Evolutionary conservation across 2,329 filamentous ascomycete species (phyloP).

Genomic region (Fusarium sp.): DNA sequence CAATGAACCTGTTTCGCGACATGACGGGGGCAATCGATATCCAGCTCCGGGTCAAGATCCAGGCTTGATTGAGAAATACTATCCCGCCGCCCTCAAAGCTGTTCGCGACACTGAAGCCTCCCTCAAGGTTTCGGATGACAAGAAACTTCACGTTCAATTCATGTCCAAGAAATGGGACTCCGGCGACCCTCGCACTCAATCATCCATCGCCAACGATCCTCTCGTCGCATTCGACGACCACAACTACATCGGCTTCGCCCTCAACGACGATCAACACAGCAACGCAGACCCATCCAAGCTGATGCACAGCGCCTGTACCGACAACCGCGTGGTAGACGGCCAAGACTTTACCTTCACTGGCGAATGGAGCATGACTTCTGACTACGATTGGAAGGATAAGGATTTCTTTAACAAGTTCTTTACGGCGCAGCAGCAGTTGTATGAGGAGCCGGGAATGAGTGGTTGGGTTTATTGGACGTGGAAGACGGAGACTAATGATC

Average conservation of each 20-base stretch:
- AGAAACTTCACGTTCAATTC: slow-evolving; percentile 36
- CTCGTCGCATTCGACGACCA: slow-evolving; percentile 28
- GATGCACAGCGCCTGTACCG: slow-evolving; percentile 32
- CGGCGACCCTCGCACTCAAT: slow-evolving; percentile 6
- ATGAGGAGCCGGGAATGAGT: slow-evolving; percentile 32
- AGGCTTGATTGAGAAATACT: slow-evolving; percentile 28
- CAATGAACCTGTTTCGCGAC: slow-evolving; percentile 29
- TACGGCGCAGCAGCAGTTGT: slow-evolving; percentile 33
- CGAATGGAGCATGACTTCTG: slow-evolving; percentile 37
- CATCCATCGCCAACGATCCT: slow-evolving; percentile 13
- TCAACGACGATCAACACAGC: background rate
- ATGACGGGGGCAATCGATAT: slow-evolving; percentile 22
- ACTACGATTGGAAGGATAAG: slow-evolving; percentile 21
- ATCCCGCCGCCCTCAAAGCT: slow-evolving; percentile 22
- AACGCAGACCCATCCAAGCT: slow-evolving; percentile 4
- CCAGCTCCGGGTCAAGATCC: slow-evolving; percentile 28
- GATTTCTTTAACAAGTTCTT: slow-evolving; percentile 34
- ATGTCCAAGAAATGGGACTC: slow-evolving; percentile 39
- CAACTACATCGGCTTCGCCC: slow-evolving; percentile 34
- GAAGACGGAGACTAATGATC: slow-evolving; percentile 34
- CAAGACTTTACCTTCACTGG: slow-evolving; percentile 29
- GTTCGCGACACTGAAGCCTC: slow-evolving; percentile 13
- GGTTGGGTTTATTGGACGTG: slow-evolving; percentile 37
- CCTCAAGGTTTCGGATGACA: background rate
- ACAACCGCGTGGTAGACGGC: slow-evolving; percentile 16